These are phyloP conservation scores for Solanum sejunctum DNA, from an alignment of 257 asterid genomes.

Conservation along the genomic window DNA sequence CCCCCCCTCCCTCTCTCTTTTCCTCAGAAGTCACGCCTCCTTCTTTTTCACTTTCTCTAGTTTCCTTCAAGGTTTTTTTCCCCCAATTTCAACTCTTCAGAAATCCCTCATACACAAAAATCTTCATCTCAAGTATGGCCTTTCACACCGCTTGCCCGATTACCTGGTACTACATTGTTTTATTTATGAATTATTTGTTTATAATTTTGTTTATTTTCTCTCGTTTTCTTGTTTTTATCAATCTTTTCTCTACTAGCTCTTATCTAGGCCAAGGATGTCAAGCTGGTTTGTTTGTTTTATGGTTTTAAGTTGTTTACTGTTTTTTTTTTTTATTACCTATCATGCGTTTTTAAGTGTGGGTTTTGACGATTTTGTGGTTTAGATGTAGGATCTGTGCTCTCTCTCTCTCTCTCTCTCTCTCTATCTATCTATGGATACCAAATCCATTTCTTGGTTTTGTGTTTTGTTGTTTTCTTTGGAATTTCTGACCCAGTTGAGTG, in stretches of 20 bases:
- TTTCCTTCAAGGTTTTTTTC: neutral
- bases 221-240: neutral
- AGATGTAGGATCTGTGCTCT: neutral
- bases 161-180: constrained; percentile 57
- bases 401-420: neutral
- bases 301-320: neutral
- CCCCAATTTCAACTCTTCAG: constrained; percentile 2
- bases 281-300: constrained; percentile 2
- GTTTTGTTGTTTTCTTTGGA: neutral
- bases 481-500: constrained; percentile 13
- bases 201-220: neutral
- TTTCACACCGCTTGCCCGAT: constrained; percentile 99
- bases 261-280: neutral
- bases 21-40: neutral
- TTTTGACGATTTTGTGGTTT: neutral
- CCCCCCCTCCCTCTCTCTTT: too few relatives aligned
- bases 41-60: neutral
- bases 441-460: neutral
- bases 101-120: neutral
- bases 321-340: neutral
- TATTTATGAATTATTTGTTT: neutral
- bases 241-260: neutral
- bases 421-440: neutral
- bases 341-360: neutral
- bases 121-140: constrained; percentile 46